These are phyloP conservation scores for Thinopyrum elongatum DNA, from an alignment of 176 grass and related monocot species.

Conservation along the genomic window DNA sequence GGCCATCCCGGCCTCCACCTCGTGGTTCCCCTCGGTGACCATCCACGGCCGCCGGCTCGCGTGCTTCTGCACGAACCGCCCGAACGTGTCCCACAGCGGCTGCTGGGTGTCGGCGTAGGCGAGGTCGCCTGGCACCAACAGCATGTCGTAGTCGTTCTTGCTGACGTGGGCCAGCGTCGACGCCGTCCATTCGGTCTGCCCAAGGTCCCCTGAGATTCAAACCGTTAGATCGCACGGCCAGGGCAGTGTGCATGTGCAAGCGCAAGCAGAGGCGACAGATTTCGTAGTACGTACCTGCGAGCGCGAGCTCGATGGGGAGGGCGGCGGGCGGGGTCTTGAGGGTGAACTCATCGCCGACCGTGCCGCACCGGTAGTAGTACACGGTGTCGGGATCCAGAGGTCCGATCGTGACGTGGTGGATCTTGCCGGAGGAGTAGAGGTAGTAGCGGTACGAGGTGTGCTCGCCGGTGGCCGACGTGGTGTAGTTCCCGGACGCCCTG, in stretches of 20 bases:
- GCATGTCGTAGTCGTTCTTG: constrained; percentile 60
- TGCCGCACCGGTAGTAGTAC: constrained; percentile 86
- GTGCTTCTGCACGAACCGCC: constrained; percentile 69
- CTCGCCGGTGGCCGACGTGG: constrained; percentile 49
- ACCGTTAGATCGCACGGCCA: not conserved
- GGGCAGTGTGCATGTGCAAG: no score
- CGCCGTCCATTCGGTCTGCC: constrained; percentile 90
- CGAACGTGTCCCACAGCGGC: constrained; percentile 85
- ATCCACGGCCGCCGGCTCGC: constrained; percentile 84
- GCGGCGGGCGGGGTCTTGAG: constrained; percentile 66
- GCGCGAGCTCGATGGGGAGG: constrained; percentile 70
- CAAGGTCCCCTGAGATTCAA: constrained; percentile 59
- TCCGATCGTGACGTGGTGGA: constrained; percentile 92
- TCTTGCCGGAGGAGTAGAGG: constrained; percentile 81
- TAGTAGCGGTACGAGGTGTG: constrained; percentile 81
- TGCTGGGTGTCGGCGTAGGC: constrained; percentile 85
- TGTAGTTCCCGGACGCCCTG: constrained; percentile 44
- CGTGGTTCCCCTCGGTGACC: constrained; percentile 90
- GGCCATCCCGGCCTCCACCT: constrained; percentile 50
- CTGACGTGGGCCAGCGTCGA: constrained; percentile 72
- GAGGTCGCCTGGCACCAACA: constrained; percentile 88
- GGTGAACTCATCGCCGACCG: constrained; percentile 54
- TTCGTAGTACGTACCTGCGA: constrained; percentile 31
- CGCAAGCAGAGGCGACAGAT: not conserved
- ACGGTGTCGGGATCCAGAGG: constrained; percentile 58